Conservation (phyloP, 208 protist species). For the Trypanosoma avium region DNA sequence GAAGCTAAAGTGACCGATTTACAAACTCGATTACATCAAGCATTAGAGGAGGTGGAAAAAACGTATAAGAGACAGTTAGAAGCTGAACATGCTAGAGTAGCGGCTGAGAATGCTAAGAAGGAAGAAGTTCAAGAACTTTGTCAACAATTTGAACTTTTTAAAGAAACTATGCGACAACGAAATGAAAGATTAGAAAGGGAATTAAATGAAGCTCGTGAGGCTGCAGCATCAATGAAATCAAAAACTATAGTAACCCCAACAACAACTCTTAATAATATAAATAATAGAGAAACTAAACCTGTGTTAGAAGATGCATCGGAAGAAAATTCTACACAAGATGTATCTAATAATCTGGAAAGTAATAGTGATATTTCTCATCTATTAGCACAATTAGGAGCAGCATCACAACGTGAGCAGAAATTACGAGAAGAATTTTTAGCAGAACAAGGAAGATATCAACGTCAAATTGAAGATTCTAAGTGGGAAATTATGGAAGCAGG, state of each 20-base stretch:
- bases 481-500: slow-evolving; percentile 21
- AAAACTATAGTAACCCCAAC: background rate
- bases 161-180: slow-evolving; percentile 14
- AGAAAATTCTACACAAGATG: no score
- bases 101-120: slow-evolving; percentile 30
- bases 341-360: no score
- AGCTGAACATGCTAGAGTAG: slow-evolving; percentile 28
- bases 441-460: slow-evolving; percentile 1
- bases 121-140: slow-evolving; percentile 34
- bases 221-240: background rate
- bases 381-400: background rate
- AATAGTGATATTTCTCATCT: background rate
- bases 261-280: background rate
- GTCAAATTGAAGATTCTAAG: slow-evolving; percentile 12
- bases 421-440: background rate
- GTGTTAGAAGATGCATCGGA: no score
- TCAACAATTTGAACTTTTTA: slow-evolving; percentile 27
- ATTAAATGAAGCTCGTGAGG: slow-evolving; percentile 10
- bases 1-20: slow-evolving; percentile 30
- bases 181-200: slow-evolving; percentile 22
- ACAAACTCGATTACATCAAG: slow-evolving; percentile 25
- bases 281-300: no score
- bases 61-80: slow-evolving; percentile 41
- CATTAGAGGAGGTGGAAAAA: slow-evolving; percentile 20
- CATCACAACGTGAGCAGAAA: slow-evolving; percentile 15